A percentile compares a stretch with the other conserved stretches of the same genome.
Evolutionary conservation across 306 rosid species (phyloP).

Genomic region (Dalbergia cultrata): DNA sequence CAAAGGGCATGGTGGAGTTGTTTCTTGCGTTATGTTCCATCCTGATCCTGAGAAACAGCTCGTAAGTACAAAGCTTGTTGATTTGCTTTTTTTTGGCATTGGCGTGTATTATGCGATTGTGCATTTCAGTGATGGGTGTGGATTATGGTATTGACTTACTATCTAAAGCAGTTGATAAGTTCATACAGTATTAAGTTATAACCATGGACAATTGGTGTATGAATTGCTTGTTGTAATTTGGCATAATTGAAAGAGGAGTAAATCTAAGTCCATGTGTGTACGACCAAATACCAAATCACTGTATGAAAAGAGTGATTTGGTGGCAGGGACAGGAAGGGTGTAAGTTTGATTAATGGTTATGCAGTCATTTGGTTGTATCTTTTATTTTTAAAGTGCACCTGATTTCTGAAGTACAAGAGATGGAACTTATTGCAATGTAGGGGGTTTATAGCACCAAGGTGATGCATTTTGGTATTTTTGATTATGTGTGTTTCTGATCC

Average conservation of each 20-base stretch:
- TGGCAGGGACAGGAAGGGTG: background rate
- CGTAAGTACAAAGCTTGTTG: conserved; percentile 56
- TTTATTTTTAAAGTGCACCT: background rate
- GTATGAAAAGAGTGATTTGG: conserved; percentile 13
- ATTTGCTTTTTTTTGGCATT: conserved; percentile 1
- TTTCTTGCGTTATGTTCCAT: conserved; percentile 83
- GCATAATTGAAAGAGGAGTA: background rate
- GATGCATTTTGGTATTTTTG: conserved; percentile 13
- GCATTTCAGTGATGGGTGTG: background rate
- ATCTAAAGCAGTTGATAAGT: conserved; percentile 1
- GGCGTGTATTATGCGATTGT: background rate
- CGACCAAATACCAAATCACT: background rate
- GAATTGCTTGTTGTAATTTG: background rate
- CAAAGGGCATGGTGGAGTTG: conserved; percentile 86
- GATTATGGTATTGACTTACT: background rate
- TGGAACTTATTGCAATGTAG: conserved; percentile 4
- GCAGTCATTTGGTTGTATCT: background rate
- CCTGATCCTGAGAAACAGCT: conserved; percentile 76
- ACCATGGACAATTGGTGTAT: background rate
- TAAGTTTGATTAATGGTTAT: conserved; percentile 2
- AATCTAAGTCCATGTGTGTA: background rate
- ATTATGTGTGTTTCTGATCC: background rate
- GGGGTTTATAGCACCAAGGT: background rate
- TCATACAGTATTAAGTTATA: background rate
- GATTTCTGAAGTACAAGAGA: conserved; percentile 14